phyloP scores from a whole-genome alignment of 2,329 filamentous ascomycete genomes.

The Grosmannia serpens region DNA sequence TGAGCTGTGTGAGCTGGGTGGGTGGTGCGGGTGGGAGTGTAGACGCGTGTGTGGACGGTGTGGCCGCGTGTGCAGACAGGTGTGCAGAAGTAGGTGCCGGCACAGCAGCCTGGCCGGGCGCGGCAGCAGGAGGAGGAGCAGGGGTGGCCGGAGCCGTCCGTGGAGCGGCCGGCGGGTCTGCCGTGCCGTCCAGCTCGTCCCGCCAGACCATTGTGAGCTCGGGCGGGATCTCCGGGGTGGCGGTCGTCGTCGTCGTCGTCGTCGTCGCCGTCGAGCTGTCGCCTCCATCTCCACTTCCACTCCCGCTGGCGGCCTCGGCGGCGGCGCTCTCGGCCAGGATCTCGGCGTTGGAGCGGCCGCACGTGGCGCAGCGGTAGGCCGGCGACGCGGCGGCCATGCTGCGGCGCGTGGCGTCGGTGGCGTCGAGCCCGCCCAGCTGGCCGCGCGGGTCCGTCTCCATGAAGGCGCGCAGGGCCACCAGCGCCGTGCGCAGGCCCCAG shows the following conservation, averaged over 20 bases:
- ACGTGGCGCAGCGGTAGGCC: conserved; percentile 57
- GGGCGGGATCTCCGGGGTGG: conserved; percentile 25
- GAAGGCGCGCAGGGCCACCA: conserved; percentile 70
- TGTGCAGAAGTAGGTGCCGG: not conserved
- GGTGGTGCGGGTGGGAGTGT: not conserved
- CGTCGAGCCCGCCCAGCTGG: conserved; percentile 83
- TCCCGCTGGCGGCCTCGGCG: conserved; percentile 24
- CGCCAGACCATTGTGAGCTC: conserved; percentile 58
- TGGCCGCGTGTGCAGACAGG: too few relatives aligned
- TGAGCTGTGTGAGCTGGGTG: too few relatives aligned
- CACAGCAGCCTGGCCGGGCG: too few relatives aligned
- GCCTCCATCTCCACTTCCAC: not conserved
- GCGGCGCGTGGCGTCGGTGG: conserved; percentile 52
- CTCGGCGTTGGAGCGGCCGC: conserved; percentile 59
- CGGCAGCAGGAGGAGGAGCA: too few relatives aligned
- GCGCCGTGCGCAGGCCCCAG: conserved; percentile 87
- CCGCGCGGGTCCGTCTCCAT: conserved; percentile 87
- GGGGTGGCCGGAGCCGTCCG: not conserved
- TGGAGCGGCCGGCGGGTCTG: not conserved
- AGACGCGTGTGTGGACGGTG: not conserved
- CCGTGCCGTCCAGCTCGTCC: conserved; percentile 45
- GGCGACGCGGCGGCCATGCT: conserved; percentile 57
- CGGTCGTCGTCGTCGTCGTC: not conserved
- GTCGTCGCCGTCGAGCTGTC: not conserved
- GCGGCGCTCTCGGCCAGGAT: conserved; percentile 63